Base-by-base conservation (phyloP, 2,329 filamentous ascomycete species). In the Penicillium frequentans region DNA sequence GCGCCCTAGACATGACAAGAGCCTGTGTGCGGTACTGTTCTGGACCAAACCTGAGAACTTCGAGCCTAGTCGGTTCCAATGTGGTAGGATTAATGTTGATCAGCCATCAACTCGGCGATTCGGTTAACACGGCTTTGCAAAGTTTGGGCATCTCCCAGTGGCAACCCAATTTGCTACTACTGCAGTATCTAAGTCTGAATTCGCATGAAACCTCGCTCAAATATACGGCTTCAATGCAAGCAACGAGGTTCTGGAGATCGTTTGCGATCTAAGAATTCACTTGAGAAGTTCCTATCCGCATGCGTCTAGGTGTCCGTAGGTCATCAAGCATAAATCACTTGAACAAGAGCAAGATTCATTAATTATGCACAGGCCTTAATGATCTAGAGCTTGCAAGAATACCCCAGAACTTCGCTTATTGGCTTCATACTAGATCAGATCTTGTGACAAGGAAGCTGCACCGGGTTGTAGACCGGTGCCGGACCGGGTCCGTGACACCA, bases 91-190 rank as follows among this genome's bases (percentile, higher is more conserved):
- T 21, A 23, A 26, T 61, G 64, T 51, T 64, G 63, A 66, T 65
- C 64, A 33, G 29, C 44, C 16, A 39, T 19, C 21, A 23, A 53
- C 11, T n/a, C 51, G 44, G 31, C 13, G 37, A 29, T 49, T 58
- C 64, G 64, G 64, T 52, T 66, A 66, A 52, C 52, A 67, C 62
- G 64, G 65, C 62, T 65, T 55, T 33, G 21, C 21, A 23, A 23
- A 23, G 21, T 23, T 51, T 43, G 47, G 21, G 58, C 44, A 59
- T 48, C 45, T 42, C 42, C 43, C 31, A 37, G 46, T 16, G 26
- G 46, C 27, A 47, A 44, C 16, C 43, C 47, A 29, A 55, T 10
- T 3, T 42, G 21, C 37, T 19, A 21, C 35, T 19, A 39, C 16
- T 6, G 3, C n/a, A n/a, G n/a, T 9, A 55, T 42, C 27, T 11